Evolutionary conservation across 768 basidiomycete species (phyloP), one percentile per base, ranked within the genome.

Genomic region (Botryobasidium botryosum): DNA sequence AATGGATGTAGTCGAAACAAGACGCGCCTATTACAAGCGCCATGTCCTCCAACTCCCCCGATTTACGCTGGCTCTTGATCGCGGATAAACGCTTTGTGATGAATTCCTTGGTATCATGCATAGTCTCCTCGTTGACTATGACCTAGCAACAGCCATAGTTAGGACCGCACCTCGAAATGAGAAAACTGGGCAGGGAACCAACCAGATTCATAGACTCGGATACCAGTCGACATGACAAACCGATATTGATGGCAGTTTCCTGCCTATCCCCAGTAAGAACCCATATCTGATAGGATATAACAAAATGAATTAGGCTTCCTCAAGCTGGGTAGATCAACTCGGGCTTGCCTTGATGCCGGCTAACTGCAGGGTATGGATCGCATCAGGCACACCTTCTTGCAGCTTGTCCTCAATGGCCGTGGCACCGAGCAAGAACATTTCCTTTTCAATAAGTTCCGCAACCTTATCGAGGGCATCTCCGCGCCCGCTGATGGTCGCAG

Each of bases 171-270:
- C 15, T 4, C 20, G 6, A 26, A 7, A 18, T 17, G 4, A 25
- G 26, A 33, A 4, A 8, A 35, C 20, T 27, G 13, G 15, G 13
- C 23, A 42, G n/a, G 5, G 24, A 24, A 59, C 72, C 23, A 51
- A 90, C 92, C 67, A 99, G 54, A 58, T 96, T 96, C 94, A 97
- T 99, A 6, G 86, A 90, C 63, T 99, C 94, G 4, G 88, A 87
- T 41, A 99, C 97, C 55, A 99, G 62, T 50, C 88, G 74, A 65
- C 94, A 97, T 1, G 90, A 92, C 72, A 97, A 79, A 43, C 94
- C 94, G 51, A 99, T 97, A 56, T 99, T 99, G 62, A 99, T 96
- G 13, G 94, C 94, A 1, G 94, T 99, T 62, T 99, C 94, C 64
- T 99, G 94, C 52, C 94, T 68, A 60, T 99, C 94, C 1, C 94